Base-by-base conservation (phyloP, 371 early-diverging fungal species). In the Apophysomyces elegans region DNA sequence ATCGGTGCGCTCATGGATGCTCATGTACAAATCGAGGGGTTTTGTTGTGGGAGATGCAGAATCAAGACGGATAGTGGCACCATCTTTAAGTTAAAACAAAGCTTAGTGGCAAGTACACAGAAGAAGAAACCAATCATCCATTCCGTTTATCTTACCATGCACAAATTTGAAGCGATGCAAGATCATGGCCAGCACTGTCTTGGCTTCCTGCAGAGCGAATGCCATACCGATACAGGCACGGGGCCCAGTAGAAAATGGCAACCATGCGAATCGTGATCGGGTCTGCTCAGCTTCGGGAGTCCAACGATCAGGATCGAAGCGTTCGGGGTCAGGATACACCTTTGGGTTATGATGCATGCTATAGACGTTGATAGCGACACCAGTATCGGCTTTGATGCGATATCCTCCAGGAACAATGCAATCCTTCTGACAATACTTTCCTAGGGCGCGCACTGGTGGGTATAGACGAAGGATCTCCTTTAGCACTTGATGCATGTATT, bases 131-230 rank as follows among this genome's bases (percentile, higher is more conserved):
- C 1, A 26, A 26, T 26, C 1, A 26, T 26, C 26, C 26, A 26
- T 26, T 26, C 26, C 26, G 26, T 26, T 41, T 21, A 35, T 47
- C 60, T 65, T 66, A 69, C 69, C 75, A 65, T 79, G 74, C 21
- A 16, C 16, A 60, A 83, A 83, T 13, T 79, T 71, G 59, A 74
- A 83, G 5, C 72, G 71, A 44, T 79, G 68, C 37, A 83, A 65
- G 37, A 75, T 41, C 84, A 80, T 83, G 9, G 83, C 81, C 54
- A 86, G 63, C 2, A 84, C 86, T 4, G 83, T 79, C 59, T 85
- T 87, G 18, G 83, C 85, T 71, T 87, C 87, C 74, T 84, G 83
- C 3, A 87, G 62, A 18, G 87, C 85, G 69, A 87, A 84, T 46
- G 79, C 81, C 70, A 78, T 76, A 70, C 81, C 81, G 37, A 81